phyloP scores from a whole-genome alignment of 371 early-diverging fungal genomes.

The Batkoa obscura region DNA sequence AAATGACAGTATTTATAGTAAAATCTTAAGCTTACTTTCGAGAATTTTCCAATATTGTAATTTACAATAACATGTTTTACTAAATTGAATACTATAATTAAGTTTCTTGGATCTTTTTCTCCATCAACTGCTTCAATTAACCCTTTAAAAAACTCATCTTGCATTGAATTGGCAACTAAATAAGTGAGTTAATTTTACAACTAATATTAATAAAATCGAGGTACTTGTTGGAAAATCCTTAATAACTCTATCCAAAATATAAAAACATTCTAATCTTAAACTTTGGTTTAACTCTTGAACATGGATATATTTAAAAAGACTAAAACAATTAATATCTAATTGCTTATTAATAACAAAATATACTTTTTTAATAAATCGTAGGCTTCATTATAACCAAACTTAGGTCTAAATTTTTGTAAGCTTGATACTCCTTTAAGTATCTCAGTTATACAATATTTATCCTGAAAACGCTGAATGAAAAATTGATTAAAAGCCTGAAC shows the following conservation, averaged over 20 bases:
- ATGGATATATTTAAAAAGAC: slow-evolving; percentile 28
- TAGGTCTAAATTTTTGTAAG: neutral
- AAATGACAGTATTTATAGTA: neutral
- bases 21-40: slow-evolving; percentile 29
- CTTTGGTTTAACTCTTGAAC: slow-evolving; percentile 27
- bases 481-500: neutral
- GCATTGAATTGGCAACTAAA: slow-evolving; percentile 17
- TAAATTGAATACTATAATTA: slow-evolving; percentile 65
- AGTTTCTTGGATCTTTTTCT: slow-evolving; percentile 93
- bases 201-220: neutral
- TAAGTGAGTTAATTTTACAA: neutral
- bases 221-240: neutral
- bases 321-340: slow-evolving; percentile 3
- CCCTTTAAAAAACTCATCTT: slow-evolving; percentile 53
- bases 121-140: slow-evolving; percentile 83
- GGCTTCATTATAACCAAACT: neutral
- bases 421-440: neutral
- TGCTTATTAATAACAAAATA: neutral
- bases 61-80: slow-evolving; percentile 36
- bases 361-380: neutral
- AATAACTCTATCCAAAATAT: neutral
- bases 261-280: slow-evolving; percentile 6
- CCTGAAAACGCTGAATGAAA: neutral
- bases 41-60: slow-evolving; percentile 53
- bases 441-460: slow-evolving; percentile 7